These are phyloP conservation scores for Malus fusca DNA, from an alignment of 306 rosid genomes.

Conservation along the genomic window DNA sequence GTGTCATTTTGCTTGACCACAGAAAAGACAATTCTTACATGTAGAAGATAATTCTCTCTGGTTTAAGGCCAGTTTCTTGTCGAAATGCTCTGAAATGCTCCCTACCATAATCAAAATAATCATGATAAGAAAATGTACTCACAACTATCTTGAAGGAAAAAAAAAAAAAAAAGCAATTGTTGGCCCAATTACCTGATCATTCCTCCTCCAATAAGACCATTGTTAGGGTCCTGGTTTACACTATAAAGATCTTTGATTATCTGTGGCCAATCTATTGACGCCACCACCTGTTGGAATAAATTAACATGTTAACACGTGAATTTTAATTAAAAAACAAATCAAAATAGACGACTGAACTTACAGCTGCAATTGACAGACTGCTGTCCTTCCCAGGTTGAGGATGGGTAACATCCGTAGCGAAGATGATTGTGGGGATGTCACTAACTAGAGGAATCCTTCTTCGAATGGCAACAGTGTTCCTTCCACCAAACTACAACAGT, in stretches of 20 bases:
- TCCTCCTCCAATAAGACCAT: conserved; percentile 40
- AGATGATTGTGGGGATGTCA: conserved; percentile 53
- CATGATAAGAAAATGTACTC: not conserved
- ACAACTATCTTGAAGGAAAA: too few species aligned
- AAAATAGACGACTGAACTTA: conserved; percentile 9
- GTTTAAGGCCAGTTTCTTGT: conserved; percentile 25
- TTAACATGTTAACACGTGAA: not conserved
- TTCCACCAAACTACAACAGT: conserved; percentile 55
- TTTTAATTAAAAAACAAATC: not conserved
- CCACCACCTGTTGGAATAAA: conserved; percentile 54
- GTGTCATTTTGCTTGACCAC: not conserved
- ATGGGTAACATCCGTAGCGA: conserved; percentile 81
- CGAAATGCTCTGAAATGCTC: conserved; percentile 58
- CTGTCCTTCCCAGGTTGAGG: conserved; percentile 69
- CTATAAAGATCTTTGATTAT: conserved; percentile 59
- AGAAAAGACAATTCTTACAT: conserved; percentile 29
- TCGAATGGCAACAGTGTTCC: conserved; percentile 49
- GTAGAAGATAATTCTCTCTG: conserved; percentile 63
- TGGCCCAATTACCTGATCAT: conserved; percentile 44
- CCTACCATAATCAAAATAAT: conserved; percentile 17
- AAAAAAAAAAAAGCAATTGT: too few species aligned
- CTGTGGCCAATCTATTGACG: conserved; percentile 86
- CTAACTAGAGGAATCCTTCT: conserved; percentile 37
- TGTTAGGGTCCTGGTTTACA: conserved; percentile 1
- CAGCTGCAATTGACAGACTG: conserved; percentile 77